phyloP scores from a whole-genome alignment of 148 eudicot genomes.

The Heliamphora exappendiculata region DNA sequence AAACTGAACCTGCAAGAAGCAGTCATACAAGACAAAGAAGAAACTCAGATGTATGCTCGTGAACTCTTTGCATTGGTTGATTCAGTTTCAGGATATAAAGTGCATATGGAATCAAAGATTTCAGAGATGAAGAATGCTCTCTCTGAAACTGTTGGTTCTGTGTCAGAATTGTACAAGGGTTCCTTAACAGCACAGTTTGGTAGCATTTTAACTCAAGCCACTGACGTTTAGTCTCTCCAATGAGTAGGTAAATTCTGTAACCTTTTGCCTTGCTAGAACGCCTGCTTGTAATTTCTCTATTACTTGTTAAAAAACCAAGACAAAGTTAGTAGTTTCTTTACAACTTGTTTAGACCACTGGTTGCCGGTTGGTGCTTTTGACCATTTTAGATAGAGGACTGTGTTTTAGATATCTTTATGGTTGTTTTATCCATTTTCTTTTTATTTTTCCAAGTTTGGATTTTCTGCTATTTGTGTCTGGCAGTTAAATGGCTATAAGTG shows the following conservation, averaged over 20 bases:
- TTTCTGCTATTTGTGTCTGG: not conserved
- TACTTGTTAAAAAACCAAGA: not conserved
- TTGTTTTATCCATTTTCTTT: not conserved
- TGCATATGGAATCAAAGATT: conserved; percentile 50
- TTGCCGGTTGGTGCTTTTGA: not conserved
- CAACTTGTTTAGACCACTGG: not conserved
- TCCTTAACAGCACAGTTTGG: conserved; percentile 20
- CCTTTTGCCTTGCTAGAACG: not conserved
- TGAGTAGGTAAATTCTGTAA: not conserved
- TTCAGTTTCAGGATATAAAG: conserved; percentile 68
- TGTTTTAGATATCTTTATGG: not conserved
- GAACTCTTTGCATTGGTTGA: conserved; percentile 66
- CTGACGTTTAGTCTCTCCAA: not conserved
- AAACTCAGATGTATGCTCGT: conserved; percentile 53
- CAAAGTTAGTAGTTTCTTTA: not conserved
- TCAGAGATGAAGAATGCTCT: conserved; percentile 49
- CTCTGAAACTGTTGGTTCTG: conserved; percentile 31
- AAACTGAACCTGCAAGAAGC: conserved; percentile 48
- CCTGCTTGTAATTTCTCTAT: not conserved
- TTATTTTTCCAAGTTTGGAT: not conserved
- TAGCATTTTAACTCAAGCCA: conserved; percentile 1
- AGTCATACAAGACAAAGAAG: conserved; percentile 40
- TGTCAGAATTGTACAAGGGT: conserved; percentile 44
- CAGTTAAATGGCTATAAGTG: not conserved
- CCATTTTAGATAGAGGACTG: not conserved